phyloP scores from a whole-genome alignment of 257 asterid species.

The Linderniella brevidens region DNA sequence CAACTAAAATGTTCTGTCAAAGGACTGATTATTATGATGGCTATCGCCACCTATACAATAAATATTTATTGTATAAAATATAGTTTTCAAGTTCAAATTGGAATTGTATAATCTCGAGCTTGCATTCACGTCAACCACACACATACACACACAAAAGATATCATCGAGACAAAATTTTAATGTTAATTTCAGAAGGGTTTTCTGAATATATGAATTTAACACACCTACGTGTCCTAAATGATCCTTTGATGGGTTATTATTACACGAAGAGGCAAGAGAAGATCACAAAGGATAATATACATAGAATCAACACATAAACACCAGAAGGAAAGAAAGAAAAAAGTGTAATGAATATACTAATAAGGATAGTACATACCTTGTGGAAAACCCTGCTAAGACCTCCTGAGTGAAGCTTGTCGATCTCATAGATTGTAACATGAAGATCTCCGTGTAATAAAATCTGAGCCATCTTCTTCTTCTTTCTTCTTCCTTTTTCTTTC shows the following conservation, averaged over 20 bases:
- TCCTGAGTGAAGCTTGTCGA: conserved; percentile 23
- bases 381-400: conserved; percentile 11
- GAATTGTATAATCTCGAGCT: too few relatives aligned
- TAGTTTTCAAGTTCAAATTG: too few relatives aligned
- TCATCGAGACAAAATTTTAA: background rate
- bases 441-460: conserved; percentile 25
- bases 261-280: background rate
- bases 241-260: too few relatives aligned
- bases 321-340: background rate
- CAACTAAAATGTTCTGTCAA: too few relatives aligned
- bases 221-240: too few relatives aligned
- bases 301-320: too few relatives aligned
- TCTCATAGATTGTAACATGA: conserved; percentile 26
- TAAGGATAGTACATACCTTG: conserved; percentile 12
- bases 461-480: conserved; percentile 17
- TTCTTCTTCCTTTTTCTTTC: background rate
- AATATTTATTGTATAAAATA: too few relatives aligned
- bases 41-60: too few relatives aligned
- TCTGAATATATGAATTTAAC: background rate
- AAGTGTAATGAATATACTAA: background rate
- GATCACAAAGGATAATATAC: too few relatives aligned
- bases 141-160: too few relatives aligned
- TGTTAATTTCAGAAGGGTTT: background rate
- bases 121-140: too few relatives aligned
- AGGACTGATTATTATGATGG: too few relatives aligned